A percentile compares a stretch with the other conserved stretches of the same genome.
phyloP scores from a whole-genome alignment of 805 yeast genomes.

The Komagataella phaffii region DNA sequence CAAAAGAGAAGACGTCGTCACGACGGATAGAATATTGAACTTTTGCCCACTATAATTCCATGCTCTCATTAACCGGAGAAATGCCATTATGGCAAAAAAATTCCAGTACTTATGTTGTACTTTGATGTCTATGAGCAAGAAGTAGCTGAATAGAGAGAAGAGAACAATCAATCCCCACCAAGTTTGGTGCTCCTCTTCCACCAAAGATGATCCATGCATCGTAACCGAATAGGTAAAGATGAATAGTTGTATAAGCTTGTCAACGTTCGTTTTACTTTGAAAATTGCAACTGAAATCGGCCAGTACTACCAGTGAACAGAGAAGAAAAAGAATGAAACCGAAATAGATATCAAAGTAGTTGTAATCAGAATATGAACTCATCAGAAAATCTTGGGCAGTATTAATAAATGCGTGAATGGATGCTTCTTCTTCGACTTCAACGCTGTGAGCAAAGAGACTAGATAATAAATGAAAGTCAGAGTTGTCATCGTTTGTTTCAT shows the following conservation, averaged over 20 bases:
- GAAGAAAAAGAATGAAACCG: conserved; percentile 22
- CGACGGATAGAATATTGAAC: conserved; percentile 31
- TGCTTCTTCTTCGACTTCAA: conserved; percentile 1
- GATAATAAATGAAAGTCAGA: not conserved
- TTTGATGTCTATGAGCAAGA: conserved; percentile 4
- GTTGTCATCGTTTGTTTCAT: conserved; percentile 4
- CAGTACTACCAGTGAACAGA: conserved; percentile 18
- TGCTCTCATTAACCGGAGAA: conserved; percentile 51
- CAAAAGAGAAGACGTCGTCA: conserved; percentile 34
- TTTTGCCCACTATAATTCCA: conserved; percentile 94
- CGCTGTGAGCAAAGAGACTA: not conserved
- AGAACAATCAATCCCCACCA: conserved; percentile 76
- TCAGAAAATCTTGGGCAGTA: conserved; percentile 33
- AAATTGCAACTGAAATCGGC: conserved; percentile 7
- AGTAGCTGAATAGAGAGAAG: conserved; percentile 8
- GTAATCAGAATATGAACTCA: conserved; percentile 63
- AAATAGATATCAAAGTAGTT: conserved; percentile 32
- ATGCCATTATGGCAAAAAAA: conserved; percentile 11
- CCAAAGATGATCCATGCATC: conserved; percentile 59
- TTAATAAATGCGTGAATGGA: conserved; percentile 23
- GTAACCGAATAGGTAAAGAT: not conserved
- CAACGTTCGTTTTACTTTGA: not conserved
- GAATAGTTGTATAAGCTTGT: not conserved
- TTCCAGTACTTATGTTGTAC: not conserved
- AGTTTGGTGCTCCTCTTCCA: conserved; percentile 91